These are phyloP conservation scores for Mimosa bimucronata DNA, from an alignment of 306 rosid genomes.

Conservation along the genomic window DNA sequence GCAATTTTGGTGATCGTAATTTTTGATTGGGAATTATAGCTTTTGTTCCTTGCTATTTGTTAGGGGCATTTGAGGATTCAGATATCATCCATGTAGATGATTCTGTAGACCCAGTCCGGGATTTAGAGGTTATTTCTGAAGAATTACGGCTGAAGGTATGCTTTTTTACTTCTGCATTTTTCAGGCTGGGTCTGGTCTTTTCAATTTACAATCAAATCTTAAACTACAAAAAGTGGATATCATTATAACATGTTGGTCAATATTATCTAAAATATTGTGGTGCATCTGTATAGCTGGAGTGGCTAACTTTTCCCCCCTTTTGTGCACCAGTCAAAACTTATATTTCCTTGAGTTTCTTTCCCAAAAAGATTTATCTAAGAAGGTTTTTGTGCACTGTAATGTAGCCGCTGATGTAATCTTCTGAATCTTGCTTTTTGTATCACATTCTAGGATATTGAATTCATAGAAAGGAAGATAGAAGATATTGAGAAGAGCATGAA, in stretches of 20 bases:
- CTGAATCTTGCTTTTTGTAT: constrained; percentile 28
- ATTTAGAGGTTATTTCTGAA: constrained; percentile 81
- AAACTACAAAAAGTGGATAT: neutral
- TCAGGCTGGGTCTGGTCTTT: neutral
- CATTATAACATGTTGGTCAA: neutral
- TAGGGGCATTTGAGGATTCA: constrained; percentile 98
- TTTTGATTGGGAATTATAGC: constrained; percentile 18
- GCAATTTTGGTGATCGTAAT: constrained; percentile 1
- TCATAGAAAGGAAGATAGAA: constrained; percentile 78
- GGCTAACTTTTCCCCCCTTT: too few relatives aligned
- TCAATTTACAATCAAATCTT: neutral
- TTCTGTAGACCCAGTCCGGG: constrained; percentile 94
- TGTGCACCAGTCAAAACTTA: too few relatives aligned
- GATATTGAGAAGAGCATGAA: constrained; percentile 98
- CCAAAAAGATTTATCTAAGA: neutral
- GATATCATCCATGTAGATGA: constrained; percentile 98
- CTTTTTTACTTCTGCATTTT: constrained; percentile 17
- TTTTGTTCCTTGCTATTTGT: constrained; percentile 12
- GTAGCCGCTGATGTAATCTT: constrained; percentile 5
- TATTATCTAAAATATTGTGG: too few relatives aligned
- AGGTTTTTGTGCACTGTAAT: constrained; percentile 26
- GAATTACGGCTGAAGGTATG: constrained; percentile 88
- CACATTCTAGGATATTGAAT: constrained; percentile 76
- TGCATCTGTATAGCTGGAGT: too few relatives aligned
- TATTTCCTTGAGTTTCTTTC: too few relatives aligned